These are phyloP conservation scores for Trichoderma aggressivum DNA, from an alignment of 2,329 filamentous ascomycete species.

Conservation along the genomic window DNA sequence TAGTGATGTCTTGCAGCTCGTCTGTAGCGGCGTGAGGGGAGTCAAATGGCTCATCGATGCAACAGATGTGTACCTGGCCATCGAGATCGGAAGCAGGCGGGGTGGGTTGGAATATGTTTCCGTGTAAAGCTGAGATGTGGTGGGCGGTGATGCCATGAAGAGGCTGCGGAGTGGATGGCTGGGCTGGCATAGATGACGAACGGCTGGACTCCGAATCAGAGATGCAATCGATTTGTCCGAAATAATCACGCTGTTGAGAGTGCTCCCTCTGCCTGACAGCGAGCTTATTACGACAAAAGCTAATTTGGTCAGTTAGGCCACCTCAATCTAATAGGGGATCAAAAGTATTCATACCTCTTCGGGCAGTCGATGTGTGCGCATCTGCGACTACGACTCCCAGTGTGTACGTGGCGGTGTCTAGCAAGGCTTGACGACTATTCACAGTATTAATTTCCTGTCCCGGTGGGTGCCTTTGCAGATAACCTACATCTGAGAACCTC, in stretches of 20 bases:
- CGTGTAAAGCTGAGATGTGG: conserved; percentile 36
- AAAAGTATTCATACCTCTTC: conserved; percentile 53
- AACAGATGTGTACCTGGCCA: conserved; percentile 46
- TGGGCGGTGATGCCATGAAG: conserved; percentile 40
- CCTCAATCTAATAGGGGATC: neutral
- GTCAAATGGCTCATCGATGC: conserved; percentile 39
- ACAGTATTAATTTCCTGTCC: neutral
- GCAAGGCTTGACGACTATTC: conserved; percentile 61
- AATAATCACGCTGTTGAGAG: conserved; percentile 57
- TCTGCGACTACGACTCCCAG: conserved; percentile 63
- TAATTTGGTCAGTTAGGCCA: conserved; percentile 29
- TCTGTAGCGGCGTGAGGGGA: conserved; percentile 48
- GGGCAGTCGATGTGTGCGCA: conserved; percentile 59
- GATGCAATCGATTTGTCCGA: conserved; percentile 49
- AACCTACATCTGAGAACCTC: conserved; percentile 65
- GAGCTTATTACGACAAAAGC: conserved; percentile 70
- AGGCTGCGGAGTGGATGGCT: conserved; percentile 51
- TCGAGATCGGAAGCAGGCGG: conserved; percentile 54
- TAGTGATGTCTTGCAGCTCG: conserved; percentile 45
- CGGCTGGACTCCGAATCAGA: conserved; percentile 58
- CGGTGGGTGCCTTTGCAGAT: neutral
- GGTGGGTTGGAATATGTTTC: conserved; percentile 47
- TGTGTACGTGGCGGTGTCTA: conserved; percentile 63
- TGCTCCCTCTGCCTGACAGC: conserved; percentile 66
- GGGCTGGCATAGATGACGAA: conserved; percentile 56